These are phyloP conservation scores for Lasiosphaeria miniovina DNA, from an alignment of 495 filamentous ascomycete species.

Conservation along the genomic window DNA sequence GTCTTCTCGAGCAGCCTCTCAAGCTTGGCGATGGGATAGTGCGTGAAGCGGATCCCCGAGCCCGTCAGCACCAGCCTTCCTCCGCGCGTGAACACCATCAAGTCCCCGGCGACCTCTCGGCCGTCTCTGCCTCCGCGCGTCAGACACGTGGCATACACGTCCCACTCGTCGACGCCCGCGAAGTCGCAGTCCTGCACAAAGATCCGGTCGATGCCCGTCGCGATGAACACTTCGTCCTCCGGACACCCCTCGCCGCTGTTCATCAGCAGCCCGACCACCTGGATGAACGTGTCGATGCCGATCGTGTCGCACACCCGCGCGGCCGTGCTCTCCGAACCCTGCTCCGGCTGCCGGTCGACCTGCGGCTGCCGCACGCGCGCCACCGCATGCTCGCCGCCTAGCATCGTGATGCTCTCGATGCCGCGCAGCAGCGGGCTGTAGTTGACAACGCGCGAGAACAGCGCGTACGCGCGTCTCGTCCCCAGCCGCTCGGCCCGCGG, in stretches of 20 bases:
- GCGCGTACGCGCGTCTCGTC: constrained; percentile 21
- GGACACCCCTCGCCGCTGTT: constrained; percentile 11
- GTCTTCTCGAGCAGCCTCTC: no score
- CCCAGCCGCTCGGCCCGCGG: constrained; percentile 13
- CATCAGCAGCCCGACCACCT: constrained; percentile 34
- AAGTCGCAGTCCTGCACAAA: not conserved
- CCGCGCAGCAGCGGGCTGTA: constrained; percentile 29
- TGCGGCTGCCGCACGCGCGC: constrained; percentile 2
- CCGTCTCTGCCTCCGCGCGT: no score
- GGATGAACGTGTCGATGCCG: constrained; percentile 32
- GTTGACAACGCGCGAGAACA: constrained; percentile 27
- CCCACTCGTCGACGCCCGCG: no score
- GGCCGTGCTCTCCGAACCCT: no score
- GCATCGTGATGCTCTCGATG: constrained; percentile 26
- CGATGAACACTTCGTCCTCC: no score
- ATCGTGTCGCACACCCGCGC: constrained; percentile 19
- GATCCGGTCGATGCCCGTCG: not conserved
- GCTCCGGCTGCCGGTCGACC: no score
- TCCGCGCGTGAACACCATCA: no score
- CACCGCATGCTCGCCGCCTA: constrained; percentile 17
- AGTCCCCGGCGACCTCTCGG: no score
- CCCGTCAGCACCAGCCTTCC: no score
- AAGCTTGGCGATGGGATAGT: no score
- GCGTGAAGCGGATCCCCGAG: no score
- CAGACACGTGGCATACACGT: no score